A percentile compares a stretch with the other conserved stretches of the same genome.
Evolutionary conservation across 352 stramenopile species (phyloP).

Genomic region (Phytopythium ostracodes): DNA sequence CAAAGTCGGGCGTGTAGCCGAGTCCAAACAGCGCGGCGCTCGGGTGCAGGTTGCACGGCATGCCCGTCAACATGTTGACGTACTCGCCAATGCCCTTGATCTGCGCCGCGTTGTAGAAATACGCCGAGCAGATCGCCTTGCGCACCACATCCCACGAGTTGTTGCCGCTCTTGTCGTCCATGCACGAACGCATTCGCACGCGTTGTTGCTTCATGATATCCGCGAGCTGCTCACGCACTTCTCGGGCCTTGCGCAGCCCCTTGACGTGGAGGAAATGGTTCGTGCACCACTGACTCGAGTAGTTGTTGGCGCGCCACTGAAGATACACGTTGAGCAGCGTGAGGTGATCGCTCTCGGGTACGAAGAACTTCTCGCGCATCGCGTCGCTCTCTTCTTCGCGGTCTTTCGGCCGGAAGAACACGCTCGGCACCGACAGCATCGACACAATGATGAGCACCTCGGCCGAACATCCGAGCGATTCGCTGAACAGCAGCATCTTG

Average conservation of each 20-base stretch:
- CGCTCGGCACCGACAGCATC: slow-evolving; percentile 96
- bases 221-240: slow-evolving; percentile 95
- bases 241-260: slow-evolving; percentile 84
- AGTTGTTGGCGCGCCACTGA: slow-evolving; percentile 93
- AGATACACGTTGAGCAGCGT: slow-evolving; percentile 97
- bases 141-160: slow-evolving; percentile 95
- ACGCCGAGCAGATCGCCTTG: slow-evolving; percentile 98
- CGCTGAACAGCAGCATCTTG: slow-evolving; percentile 96
- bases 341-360: slow-evolving; percentile 97
- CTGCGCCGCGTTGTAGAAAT: slow-evolving; percentile 99
- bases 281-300: slow-evolving; percentile 93
- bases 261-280: slow-evolving; percentile 98
- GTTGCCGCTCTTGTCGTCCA: slow-evolving; percentile 17
- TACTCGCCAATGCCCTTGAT: slow-evolving; percentile 99
- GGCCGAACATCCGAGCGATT: slow-evolving; percentile 90
- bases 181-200: slow-evolving; percentile 86
- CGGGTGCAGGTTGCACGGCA: slow-evolving; percentile 96
- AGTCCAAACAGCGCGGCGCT: slow-evolving; percentile 97
- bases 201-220: slow-evolving; percentile 98
- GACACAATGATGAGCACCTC: slow-evolving; percentile 97
- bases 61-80: slow-evolving; percentile 99
- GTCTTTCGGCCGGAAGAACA: slow-evolving; percentile 97
- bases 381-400: slow-evolving; percentile 97
- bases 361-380: slow-evolving; percentile 98
- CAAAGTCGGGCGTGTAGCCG: slow-evolving; percentile 99